Conservation (phyloP, 2,329 filamentous ascomycete genomes). For the Fusarium sp. region DNA sequence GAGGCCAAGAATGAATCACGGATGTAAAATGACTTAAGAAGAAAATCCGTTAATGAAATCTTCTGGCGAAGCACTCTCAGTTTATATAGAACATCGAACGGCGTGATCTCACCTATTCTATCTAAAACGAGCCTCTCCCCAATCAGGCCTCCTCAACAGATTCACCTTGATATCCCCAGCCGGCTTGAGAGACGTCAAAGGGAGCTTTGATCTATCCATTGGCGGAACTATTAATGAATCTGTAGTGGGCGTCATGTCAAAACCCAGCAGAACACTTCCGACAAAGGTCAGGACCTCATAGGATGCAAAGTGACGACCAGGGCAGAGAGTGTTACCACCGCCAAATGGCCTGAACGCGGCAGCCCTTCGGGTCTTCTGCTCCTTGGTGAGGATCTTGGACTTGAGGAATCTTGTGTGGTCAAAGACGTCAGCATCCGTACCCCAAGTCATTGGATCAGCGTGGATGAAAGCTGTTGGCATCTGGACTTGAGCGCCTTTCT, state of each 20-base stretch:
- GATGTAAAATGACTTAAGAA: neutral
- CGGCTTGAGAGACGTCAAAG: conserved; percentile 29
- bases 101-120: neutral
- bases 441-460: conserved; percentile 27
- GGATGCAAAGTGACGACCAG: conserved; percentile 27
- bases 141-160: neutral
- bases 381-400: conserved; percentile 12
- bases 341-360: conserved; percentile 34
- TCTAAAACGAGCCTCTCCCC: neutral
- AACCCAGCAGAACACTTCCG: conserved; percentile 21
- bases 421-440: conserved; percentile 22
- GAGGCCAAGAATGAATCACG: too few species aligned
- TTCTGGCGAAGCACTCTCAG: too few species aligned
- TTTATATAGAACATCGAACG: too few species aligned
- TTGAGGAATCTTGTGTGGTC: conserved; percentile 30
- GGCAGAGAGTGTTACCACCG: conserved; percentile 30
- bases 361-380: conserved; percentile 14
- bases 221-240: conserved; percentile 9
- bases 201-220: conserved; percentile 31
- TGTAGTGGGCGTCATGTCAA: conserved; percentile 17
- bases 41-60: neutral
- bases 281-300: conserved; percentile 30
- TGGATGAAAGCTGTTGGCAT: conserved; percentile 37
- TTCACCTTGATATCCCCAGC: conserved; percentile 4
- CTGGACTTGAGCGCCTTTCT: conserved; percentile 34